Base-by-base conservation (phyloP, 1,139 yeast species). In the Hansenula lynferdii region DNA sequence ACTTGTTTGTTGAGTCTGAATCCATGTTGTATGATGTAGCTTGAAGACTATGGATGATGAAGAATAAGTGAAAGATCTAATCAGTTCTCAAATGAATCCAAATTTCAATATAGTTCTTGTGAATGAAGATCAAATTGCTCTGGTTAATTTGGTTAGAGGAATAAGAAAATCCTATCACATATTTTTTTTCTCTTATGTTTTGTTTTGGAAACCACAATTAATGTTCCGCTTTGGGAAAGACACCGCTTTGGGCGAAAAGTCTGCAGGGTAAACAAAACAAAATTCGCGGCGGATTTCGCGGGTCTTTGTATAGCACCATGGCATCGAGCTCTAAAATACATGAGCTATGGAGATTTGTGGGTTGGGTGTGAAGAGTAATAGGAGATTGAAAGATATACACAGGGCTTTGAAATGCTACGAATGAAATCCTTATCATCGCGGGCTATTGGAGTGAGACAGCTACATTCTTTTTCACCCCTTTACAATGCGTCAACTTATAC, bases 1-100 rank as follows among this genome's bases (percentile, higher is more conserved):
- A 92, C 67, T 92, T 82, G 54, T 76, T 74, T 41, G 95, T 80
- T 37, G 92, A 75, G 56, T 86, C 92, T 38, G 85, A 67, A 58
- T 83, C 90, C 94, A 85, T 85, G 37, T 39, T 46, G 14, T 18
- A 17, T 11, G 15, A 21, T 4, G n/a, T 10, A 23, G 25, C 25
- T n/a, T n/a, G n/a, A n/a, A 23, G 5, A 9, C n/a, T 10, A n/a
- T 26, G 28, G 17, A 10, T 14, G 17, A 26, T 15, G 10, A 14
- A n/a, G n/a, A n/a, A n/a, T n/a, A n/a, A n/a, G n/a, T n/a, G n/a
- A n/a, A n/a, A n/a, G n/a, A n/a, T n/a, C n/a, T n/a, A n/a, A n/a
- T n/a, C n/a, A n/a, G n/a, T n/a, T n/a, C n/a, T n/a, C n/a, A n/a
- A n/a, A n/a, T n/a, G n/a, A n/a, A n/a, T n/a, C n/a, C n/a, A n/a